phyloP scores from a whole-genome alignment of 192 early-diverging fungal genomes.

The Jimgerdemannia lactiflua region DNA sequence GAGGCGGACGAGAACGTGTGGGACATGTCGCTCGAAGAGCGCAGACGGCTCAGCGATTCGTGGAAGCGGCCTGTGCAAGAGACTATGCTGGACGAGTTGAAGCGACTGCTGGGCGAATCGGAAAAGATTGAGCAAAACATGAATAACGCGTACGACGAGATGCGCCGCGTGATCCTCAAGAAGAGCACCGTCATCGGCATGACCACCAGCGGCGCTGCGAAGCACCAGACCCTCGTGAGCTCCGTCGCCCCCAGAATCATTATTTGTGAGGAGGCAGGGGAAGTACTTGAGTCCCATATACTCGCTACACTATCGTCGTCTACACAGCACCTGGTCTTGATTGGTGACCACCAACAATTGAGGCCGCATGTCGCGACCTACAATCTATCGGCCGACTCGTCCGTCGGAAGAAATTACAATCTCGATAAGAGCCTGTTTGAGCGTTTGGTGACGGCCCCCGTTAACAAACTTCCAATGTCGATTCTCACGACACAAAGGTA shows the following conservation, averaged over 20 bases:
- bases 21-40: conserved; percentile 15
- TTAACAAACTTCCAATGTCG: conserved; percentile 37
- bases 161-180: conserved; percentile 15
- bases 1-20: conserved; percentile 4
- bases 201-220: conserved; percentile 48
- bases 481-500: conserved; percentile 34
- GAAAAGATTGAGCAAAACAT: conserved; percentile 5
- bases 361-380: conserved; percentile 49
- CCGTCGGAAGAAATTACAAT: conserved; percentile 21
- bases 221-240: conserved; percentile 50
- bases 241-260: conserved; percentile 42
- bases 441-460: conserved; percentile 26
- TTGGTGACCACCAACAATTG: conserved; percentile 58
- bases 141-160: neutral
- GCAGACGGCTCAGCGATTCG: neutral
- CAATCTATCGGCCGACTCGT: conserved; percentile 17
- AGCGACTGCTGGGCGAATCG: neutral
- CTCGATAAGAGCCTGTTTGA: conserved; percentile 57
- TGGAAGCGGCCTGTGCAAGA: conserved; percentile 2
- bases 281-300: conserved; percentile 55
- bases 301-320: conserved; percentile 43
- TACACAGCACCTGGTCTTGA: conserved; percentile 49
- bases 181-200: conserved; percentile 34
- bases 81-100: neutral
- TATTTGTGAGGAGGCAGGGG: conserved; percentile 55